Percentiles rank a stretch among this genome's conserved stretches.
Evolutionary conservation across 2,329 filamentous ascomycete species (phyloP).

Genomic region (Tolypocladium cylindrosporum): DNA sequence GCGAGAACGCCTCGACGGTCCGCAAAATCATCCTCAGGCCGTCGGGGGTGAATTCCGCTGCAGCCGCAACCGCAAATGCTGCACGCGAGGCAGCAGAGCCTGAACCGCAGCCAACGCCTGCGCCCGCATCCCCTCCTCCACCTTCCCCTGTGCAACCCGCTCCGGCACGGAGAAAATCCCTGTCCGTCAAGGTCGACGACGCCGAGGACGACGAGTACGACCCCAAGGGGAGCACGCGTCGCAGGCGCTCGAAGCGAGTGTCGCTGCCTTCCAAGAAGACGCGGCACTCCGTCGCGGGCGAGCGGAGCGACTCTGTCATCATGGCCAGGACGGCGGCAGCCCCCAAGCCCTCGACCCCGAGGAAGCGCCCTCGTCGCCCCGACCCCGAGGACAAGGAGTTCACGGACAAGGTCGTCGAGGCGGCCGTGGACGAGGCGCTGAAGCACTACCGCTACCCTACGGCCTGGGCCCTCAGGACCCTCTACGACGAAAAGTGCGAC

Average conservation of each 20-base stretch:
- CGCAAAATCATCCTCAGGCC: constrained; percentile 37
- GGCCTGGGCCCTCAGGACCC: constrained; percentile 48
- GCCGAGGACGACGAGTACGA: constrained; percentile 34
- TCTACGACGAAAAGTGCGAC: constrained; percentile 47
- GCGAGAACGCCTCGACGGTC: constrained; percentile 13
- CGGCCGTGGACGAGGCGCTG: constrained; percentile 49
- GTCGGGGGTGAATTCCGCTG: constrained; percentile 15
- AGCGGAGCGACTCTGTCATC: neutral
- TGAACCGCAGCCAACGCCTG: constrained; percentile 1
- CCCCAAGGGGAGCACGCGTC: constrained; percentile 22
- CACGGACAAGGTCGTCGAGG: constrained; percentile 43
- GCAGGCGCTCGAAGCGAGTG: constrained; percentile 22
- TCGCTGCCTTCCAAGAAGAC: constrained; percentile 16
- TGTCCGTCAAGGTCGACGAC: constrained; percentile 17
- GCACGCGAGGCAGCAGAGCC: constrained; percentile 15
- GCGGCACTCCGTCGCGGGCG: constrained; percentile 12
- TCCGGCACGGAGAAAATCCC: constrained; percentile 10
- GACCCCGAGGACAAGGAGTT: constrained; percentile 29
- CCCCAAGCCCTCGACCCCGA: constrained; percentile 7
- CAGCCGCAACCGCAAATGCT: neutral
- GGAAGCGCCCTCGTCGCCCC: constrained; percentile 6
- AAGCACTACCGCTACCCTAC: constrained; percentile 48
- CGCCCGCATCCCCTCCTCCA: constrained; percentile 5
- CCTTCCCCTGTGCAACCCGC: constrained; percentile 12
- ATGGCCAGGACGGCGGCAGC: neutral